These are phyloP conservation scores for Fusarium xylarioides DNA, from an alignment of 2,329 filamentous ascomycete genomes.

Conservation along the genomic window DNA sequence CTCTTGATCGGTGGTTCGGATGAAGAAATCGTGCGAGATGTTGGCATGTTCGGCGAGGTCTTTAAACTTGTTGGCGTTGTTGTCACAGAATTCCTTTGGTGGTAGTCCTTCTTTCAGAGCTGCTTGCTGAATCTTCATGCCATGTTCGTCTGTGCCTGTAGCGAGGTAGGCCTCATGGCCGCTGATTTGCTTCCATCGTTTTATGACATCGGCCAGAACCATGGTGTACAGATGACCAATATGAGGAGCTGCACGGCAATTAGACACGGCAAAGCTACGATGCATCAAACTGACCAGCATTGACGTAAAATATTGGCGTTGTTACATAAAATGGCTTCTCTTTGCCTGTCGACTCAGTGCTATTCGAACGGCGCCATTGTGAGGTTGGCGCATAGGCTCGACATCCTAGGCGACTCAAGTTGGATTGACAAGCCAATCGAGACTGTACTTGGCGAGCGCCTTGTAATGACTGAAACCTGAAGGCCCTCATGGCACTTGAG, in stretches of 20 bases:
- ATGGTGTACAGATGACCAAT: conserved; percentile 95
- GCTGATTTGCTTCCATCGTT: conserved; percentile 86
- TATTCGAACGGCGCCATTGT: conserved; percentile 48
- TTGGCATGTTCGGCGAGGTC: conserved; percentile 75
- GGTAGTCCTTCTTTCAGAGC: conserved; percentile 74
- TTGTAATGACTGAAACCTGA: conserved; percentile 40
- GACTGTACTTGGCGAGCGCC: conserved; percentile 36
- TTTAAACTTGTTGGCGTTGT: conserved; percentile 81
- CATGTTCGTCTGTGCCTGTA: conserved; percentile 97
- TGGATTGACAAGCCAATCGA: conserved; percentile 19
- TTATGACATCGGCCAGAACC: conserved; percentile 88
- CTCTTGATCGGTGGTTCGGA: conserved; percentile 85
- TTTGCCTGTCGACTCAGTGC: conserved; percentile 58
- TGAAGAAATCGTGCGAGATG: conserved; percentile 84
- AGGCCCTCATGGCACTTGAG: conserved; percentile 42
- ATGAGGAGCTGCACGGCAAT: conserved; percentile 75
- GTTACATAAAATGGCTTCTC: conserved; percentile 93
- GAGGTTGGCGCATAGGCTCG: conserved; percentile 31
- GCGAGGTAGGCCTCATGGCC: conserved; percentile 77
- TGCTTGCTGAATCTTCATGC: conserved; percentile 94
- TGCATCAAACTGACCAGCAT: conserved; percentile 71
- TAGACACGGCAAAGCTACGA: not conserved
- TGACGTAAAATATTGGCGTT: conserved; percentile 98
- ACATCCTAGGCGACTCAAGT: conserved; percentile 46
- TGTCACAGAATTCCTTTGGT: conserved; percentile 88